Evolutionary conservation across 208 protist species (phyloP), one percentile per base, ranked within the genome.

Genomic region (Vickermania ingenoplastis): DNA sequence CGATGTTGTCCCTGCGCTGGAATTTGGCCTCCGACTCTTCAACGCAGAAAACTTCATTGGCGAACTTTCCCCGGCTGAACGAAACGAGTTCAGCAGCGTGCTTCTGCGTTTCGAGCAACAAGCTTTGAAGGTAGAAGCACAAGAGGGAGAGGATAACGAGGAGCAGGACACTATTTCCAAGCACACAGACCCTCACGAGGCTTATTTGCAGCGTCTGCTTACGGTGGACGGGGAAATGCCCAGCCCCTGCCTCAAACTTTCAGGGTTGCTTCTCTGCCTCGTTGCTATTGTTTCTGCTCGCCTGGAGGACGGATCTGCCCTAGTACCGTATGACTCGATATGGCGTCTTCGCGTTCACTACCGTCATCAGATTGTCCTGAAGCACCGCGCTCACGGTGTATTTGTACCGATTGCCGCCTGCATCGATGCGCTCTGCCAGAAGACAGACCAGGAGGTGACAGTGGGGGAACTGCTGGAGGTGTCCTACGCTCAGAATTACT

Each of bases 11-110:
- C 78, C 83, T 1, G 81, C 83, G 7, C 61, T 92, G 5, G 63
- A 77, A n/a, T 87, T 83, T 21, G 84, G 69, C n/a, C 77, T 94
- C 17, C 76, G 73, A 29, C 75, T 94, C 30, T 91, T 91, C 63
- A 91, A 92, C 59, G 79, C 84, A 5, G 84, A 94, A 49, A 94
- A 94, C 63, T 89, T 92, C 55, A 88, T 71, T 25, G 88, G 88
- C 17, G 84, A 91, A 63, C 65, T 94, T 7, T 71, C 75, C 0
- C 65, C 73, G 3, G 31, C 51, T 0, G 88, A 94, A 77, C 72
- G 79, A 0, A 64, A 54, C 2, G 82, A 75, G 23, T 91, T 82
- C 31, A 67, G 65, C 51, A 51, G 41, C 13, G 31, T 56, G 2
- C 49, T 62, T 26, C 31, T 29, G 11, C 45, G 25, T 2, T 57